Evolutionary conservation across 1,284 basidiomycete genomes (phyloP).

Genomic region (Puccinia triticina): DNA sequence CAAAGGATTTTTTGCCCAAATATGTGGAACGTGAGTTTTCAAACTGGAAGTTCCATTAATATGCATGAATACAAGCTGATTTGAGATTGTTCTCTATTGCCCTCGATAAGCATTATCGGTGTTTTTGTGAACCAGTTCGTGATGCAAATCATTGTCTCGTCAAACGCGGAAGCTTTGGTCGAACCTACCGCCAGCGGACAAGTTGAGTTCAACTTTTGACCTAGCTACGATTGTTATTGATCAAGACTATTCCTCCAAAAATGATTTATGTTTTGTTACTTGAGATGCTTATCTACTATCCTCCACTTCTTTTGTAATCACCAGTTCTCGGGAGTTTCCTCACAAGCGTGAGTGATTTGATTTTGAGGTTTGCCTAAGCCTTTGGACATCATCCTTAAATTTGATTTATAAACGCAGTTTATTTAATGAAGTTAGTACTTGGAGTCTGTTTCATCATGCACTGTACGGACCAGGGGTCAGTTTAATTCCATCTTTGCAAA

Average conservation of each 20-base stretch:
- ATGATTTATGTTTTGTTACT: background rate
- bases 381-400: background rate
- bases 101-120: slow-evolving; percentile 16
- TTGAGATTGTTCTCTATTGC: background rate
- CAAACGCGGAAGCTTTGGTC: slow-evolving; percentile 39
- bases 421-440: slow-evolving; percentile 52
- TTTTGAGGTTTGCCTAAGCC: background rate
- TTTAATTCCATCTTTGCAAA: background rate
- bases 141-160: slow-evolving; percentile 47
- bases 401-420: background rate
- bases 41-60: background rate
- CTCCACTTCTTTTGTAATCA: background rate
- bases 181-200: slow-evolving; percentile 45
- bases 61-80: background rate
- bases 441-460: slow-evolving; percentile 40
- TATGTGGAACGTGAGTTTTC: slow-evolving; percentile 43
- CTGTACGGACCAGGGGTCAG: slow-evolving; percentile 50
- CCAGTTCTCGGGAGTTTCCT: slow-evolving; percentile 50
- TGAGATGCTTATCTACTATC: background rate
- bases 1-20: slow-evolving; percentile 49
- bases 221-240: background rate
- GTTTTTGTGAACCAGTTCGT: slow-evolving; percentile 51
- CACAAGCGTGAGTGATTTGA: slow-evolving; percentile 43
- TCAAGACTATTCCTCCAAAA: background rate
- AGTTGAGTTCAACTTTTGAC: slow-evolving; percentile 48